phyloP scores from a whole-genome alignment of 768 basidiomycete genomes.

The Cytidiella melzeri region DNA sequence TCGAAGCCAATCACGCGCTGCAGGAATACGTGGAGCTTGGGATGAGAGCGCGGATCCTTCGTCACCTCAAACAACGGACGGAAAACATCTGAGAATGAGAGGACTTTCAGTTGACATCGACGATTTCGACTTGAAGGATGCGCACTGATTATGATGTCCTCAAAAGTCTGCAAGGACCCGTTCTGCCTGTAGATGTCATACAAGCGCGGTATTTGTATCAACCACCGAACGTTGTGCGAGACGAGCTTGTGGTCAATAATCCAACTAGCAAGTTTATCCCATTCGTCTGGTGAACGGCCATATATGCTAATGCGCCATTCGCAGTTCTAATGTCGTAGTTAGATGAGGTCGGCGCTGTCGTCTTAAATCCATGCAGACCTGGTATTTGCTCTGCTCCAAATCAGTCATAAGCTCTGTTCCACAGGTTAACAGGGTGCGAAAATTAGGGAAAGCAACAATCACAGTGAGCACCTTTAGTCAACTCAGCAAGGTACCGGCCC shows the following conservation, averaged over 20 bases:
- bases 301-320: slow-evolving; percentile 99
- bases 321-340: slow-evolving; percentile 53
- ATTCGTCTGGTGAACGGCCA: slow-evolving; percentile 75
- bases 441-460: background rate
- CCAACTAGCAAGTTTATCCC: slow-evolving; percentile 99
- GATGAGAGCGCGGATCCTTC: slow-evolving; percentile 81
- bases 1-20: slow-evolving; percentile 96
- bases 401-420: slow-evolving; percentile 97
- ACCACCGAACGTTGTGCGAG: slow-evolving; percentile 97
- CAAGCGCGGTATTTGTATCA: slow-evolving; percentile 90
- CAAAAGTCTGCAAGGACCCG: slow-evolving; percentile 78
- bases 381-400: slow-evolving; percentile 97
- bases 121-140: background rate
- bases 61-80: slow-evolving; percentile 94
- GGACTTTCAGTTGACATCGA: background rate
- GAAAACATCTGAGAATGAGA: slow-evolving; percentile 67
- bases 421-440: background rate
- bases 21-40: slow-evolving; percentile 91
- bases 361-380: slow-evolving; percentile 40
- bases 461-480: slow-evolving; percentile 67
- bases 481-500: slow-evolving; percentile 89
- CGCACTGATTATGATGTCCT: slow-evolving; percentile 88
- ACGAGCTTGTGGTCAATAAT: slow-evolving; percentile 87
- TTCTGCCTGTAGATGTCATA: slow-evolving; percentile 94
- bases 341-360: background rate